Percentiles rank a stretch among this genome's conserved stretches.
Evolutionary conservation across 208 protist species (phyloP).

Genomic region (Trypanosoma melophagium): DNA sequence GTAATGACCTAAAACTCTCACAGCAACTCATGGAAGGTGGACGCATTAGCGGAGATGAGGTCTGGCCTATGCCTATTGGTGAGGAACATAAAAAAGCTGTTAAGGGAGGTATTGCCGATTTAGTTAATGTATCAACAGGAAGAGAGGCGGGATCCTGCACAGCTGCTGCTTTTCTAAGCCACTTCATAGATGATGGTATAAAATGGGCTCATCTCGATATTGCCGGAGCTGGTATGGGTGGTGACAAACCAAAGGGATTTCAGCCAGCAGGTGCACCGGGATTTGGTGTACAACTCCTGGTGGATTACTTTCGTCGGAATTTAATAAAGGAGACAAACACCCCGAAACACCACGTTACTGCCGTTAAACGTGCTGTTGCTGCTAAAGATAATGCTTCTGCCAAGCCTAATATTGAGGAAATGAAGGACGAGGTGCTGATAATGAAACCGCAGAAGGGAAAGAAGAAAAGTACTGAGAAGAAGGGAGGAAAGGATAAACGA

Average conservation of each 20-base stretch:
- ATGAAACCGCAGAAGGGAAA: not conserved
- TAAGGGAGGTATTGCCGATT: conserved; percentile 70
- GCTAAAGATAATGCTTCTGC: not conserved
- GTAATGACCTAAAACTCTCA: conserved; percentile 38
- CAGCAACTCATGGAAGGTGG: conserved; percentile 56
- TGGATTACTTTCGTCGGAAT: conserved; percentile 61
- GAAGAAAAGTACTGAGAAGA: conserved; percentile 18
- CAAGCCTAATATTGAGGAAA: not conserved
- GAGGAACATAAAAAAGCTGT: conserved; percentile 72
- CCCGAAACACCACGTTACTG: not conserved
- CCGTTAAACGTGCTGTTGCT: not conserved
- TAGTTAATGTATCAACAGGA: conserved; percentile 55
- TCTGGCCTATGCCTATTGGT: conserved; percentile 88
- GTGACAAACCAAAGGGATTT: conserved; percentile 65
- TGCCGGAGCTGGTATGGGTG: conserved; percentile 61
- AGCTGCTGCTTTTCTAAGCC: conserved; percentile 76
- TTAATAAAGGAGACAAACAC: not conserved
- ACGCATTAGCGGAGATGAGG: conserved; percentile 57
- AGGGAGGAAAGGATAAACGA: conserved; percentile 13
- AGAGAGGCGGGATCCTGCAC: conserved; percentile 76
- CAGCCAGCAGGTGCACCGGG: conserved; percentile 73
- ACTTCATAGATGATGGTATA: conserved; percentile 63
- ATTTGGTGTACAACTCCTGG: conserved; percentile 80
- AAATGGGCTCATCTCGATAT: conserved; percentile 86
- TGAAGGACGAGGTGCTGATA: not conserved